These are phyloP conservation scores for Pelargonium myrrhifolium DNA, from an alignment of 441 rosid genomes.

Conservation along the genomic window DNA sequence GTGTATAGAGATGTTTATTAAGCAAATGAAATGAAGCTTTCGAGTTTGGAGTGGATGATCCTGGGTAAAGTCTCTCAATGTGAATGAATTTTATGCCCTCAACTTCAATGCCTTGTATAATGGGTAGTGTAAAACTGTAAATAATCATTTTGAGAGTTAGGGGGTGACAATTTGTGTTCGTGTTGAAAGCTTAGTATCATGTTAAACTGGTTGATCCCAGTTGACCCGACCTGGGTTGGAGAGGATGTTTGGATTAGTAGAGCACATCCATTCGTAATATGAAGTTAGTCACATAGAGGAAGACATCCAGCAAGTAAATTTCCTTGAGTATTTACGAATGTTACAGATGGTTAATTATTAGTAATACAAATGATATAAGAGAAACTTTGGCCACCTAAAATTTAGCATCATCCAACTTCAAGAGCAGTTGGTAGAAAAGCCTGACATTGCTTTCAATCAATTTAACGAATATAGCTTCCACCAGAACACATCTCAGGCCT, in stretches of 20 bases:
- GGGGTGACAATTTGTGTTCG: too few species aligned
- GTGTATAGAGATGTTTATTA: not conserved
- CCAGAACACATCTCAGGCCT: not conserved
- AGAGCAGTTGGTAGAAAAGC: not conserved
- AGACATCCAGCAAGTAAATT: not conserved
- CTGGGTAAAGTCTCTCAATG: too few species aligned
- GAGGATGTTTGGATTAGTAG: too few species aligned
- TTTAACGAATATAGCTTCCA: too few species aligned
- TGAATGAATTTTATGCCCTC: too few species aligned
- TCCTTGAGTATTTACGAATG: not conserved
- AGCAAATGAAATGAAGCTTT: not conserved
- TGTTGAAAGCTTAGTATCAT: too few species aligned
- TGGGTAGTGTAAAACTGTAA: too few species aligned
- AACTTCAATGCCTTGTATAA: too few species aligned
- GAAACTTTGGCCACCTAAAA: not conserved
- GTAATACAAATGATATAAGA: not conserved
- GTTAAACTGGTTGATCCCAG: too few species aligned
- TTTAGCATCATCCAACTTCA: not conserved
- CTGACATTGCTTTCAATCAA: not conserved
- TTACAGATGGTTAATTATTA: not conserved
- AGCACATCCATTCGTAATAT: too few species aligned
- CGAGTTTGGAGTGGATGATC: not conserved
- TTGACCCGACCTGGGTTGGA: too few species aligned
- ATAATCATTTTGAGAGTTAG: too few species aligned
- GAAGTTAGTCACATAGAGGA: not conserved